phyloP scores from a whole-genome alignment of 78 protist genomes.

The Dictyostelium citrinum region DNA sequence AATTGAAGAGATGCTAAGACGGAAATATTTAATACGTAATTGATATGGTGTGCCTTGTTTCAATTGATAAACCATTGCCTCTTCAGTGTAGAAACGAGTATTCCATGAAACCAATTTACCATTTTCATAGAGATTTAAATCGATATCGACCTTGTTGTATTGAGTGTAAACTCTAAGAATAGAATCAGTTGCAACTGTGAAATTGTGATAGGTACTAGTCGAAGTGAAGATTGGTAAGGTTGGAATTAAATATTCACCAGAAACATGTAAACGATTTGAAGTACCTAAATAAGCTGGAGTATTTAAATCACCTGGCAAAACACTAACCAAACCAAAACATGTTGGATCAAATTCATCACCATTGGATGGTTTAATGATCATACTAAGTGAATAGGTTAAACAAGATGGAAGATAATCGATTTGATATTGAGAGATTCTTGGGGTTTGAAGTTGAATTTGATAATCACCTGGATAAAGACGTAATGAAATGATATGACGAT shows the following conservation, averaged over 20 bases:
- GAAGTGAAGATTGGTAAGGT: neutral
- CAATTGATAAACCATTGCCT: constrained; percentile 14
- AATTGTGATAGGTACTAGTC: neutral
- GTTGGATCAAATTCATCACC: neutral
- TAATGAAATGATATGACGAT: neutral
- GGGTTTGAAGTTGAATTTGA: neutral
- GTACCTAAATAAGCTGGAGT: constrained; percentile 37
- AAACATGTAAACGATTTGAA: constrained; percentile 5
- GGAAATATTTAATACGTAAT: neutral
- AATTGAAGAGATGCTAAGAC: neutral
- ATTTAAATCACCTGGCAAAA: constrained; percentile 21
- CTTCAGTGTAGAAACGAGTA: constrained; percentile 19
- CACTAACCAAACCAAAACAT: neutral
- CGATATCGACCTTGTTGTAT: constrained; percentile 33
- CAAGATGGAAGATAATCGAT: neutral
- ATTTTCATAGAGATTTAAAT: constrained; percentile 17
- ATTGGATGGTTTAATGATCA: neutral
- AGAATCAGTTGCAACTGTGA: neutral
- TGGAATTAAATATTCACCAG: constrained; percentile 42
- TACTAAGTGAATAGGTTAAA: neutral
- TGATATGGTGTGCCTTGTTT: neutral
- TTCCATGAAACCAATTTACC: constrained; percentile 4
- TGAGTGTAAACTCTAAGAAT: constrained; percentile 25
- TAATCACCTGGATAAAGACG: constrained; percentile 35
- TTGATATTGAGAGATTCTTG: neutral